These are phyloP conservation scores for Oxytropis ochrocephala DNA, from an alignment of 306 rosid genomes.

Conservation along the genomic window DNA sequence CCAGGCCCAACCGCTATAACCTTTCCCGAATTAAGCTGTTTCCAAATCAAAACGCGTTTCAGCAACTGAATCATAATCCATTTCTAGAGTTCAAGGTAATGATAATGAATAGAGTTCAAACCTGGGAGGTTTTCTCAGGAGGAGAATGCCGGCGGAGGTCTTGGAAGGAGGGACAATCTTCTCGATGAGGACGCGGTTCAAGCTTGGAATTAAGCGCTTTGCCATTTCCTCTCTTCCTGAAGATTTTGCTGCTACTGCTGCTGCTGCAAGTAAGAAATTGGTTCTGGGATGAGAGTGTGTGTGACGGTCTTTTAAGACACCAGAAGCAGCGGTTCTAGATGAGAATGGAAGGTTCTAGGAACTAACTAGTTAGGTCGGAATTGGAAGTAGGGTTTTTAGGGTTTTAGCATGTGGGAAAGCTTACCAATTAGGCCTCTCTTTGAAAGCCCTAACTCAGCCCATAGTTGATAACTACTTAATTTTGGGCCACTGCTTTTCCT, in stretches of 20 bases:
- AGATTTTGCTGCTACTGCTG: background rate
- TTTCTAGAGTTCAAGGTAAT: no score
- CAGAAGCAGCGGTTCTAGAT: conserved; percentile 23
- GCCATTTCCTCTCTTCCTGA: conserved; percentile 45
- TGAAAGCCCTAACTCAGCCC: no score
- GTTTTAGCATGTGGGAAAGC: conserved; percentile 19
- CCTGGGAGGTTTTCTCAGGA: conserved; percentile 77
- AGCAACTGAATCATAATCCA: background rate
- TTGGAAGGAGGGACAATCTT: conserved; percentile 76
- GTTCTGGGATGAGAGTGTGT: background rate
- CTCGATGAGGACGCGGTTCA: conserved; percentile 80
- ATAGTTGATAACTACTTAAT: no score
- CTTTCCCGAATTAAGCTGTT: conserved; percentile 78
- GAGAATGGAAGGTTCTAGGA: conserved; percentile 57
- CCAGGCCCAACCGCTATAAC: conserved; percentile 91
- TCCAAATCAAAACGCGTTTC: background rate
- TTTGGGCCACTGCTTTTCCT: no score
- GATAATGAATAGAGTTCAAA: background rate
- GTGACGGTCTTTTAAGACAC: conserved; percentile 8
- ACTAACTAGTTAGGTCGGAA: background rate
- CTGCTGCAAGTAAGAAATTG: background rate
- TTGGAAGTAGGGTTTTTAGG: conserved; percentile 32
- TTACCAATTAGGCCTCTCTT: background rate
- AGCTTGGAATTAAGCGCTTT: conserved; percentile 67
- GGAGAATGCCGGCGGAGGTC: conserved; percentile 74